phyloP scores from a whole-genome alignment of 2,329 filamentous ascomycete genomes.

The Hypocrella siamensis region DNA sequence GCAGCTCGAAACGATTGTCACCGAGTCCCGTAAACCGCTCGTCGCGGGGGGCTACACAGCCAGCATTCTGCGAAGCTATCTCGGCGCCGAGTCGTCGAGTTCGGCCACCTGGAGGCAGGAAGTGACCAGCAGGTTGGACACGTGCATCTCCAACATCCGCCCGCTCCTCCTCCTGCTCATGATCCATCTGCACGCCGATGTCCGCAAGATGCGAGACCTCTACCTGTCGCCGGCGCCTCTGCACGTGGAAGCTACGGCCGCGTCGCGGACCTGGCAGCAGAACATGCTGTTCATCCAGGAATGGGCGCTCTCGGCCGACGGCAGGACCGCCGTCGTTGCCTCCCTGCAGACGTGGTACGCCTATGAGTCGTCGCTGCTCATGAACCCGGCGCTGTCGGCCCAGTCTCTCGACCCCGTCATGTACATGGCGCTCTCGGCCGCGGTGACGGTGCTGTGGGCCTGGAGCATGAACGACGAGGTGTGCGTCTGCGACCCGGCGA shows the following conservation, averaged over 20 bases:
- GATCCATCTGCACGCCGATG: constrained; percentile 20
- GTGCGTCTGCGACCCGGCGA: constrained; percentile 12
- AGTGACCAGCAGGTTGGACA: constrained; percentile 13
- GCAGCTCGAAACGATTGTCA: constrained; percentile 7
- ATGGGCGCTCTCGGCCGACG: constrained; percentile 15
- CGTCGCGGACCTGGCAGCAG: constrained; percentile 8
- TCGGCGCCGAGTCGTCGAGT: constrained; percentile 11
- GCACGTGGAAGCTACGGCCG: constrained; percentile 4
- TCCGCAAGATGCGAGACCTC: constrained; percentile 7
- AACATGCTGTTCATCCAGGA: constrained; percentile 8
- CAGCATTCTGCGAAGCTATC: constrained; percentile 12
- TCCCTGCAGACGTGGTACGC: constrained; percentile 15
- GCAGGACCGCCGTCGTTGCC: constrained; percentile 17
- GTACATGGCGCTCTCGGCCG: constrained; percentile 15
- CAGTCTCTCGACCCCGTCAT: constrained; percentile 15
- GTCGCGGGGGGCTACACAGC: constrained; percentile 6
- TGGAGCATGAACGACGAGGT: constrained; percentile 15
- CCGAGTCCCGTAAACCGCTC: constrained; percentile 5
- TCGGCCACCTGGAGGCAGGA: constrained; percentile 8
- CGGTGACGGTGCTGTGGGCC: constrained; percentile 18
- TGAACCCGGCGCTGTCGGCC: not conserved
- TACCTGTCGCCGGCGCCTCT: constrained; percentile 2
- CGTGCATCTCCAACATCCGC: constrained; percentile 14
- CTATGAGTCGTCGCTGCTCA: constrained; percentile 8
- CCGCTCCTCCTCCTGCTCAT: constrained; percentile 21